phyloP scores from a whole-genome alignment of 1,284 basidiomycete species.

The Ustilago bromivora region DNA sequence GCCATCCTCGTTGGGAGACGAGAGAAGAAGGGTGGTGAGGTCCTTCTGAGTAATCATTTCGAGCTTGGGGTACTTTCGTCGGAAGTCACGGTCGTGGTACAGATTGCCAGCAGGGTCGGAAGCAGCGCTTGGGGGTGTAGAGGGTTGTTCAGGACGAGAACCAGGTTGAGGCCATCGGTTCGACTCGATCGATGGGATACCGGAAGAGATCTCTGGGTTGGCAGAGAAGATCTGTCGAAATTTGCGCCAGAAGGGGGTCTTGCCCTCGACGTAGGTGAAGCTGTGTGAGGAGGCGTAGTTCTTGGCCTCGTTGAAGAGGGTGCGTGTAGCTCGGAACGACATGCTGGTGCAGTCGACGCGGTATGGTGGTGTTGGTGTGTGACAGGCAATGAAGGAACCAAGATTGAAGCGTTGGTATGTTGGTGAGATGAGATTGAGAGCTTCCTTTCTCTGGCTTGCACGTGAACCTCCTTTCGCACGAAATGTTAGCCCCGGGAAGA shows the following conservation, averaged over 20 bases:
- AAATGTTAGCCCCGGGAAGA: not conserved
- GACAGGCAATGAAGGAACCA: not conserved
- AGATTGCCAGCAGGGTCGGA: slow-evolving; percentile 59
- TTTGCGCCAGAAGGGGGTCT: slow-evolving; percentile 69
- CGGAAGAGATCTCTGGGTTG: slow-evolving; percentile 90
- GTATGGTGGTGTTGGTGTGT: not conserved
- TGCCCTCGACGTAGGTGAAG: slow-evolving; percentile 66
- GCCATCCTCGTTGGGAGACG: slow-evolving; percentile 76
- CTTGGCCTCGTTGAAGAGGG: slow-evolving; percentile 54
- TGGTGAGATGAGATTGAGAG: slow-evolving; percentile 5
- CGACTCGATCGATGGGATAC: slow-evolving; percentile 80
- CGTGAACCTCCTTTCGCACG: not conserved
- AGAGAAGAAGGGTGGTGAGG: slow-evolving; percentile 80
- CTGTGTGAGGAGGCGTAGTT: slow-evolving; percentile 60
- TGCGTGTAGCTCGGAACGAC: slow-evolving; percentile 52
- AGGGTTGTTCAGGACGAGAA: slow-evolving; percentile 85
- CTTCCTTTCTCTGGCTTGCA: not conserved
- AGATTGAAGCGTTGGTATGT: not conserved
- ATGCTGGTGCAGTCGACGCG: slow-evolving; percentile 12
- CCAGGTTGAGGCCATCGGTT: slow-evolving; percentile 87
- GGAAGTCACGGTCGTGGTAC: slow-evolving; percentile 94
- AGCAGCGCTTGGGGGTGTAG: slow-evolving; percentile 83
- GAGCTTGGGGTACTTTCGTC: slow-evolving; percentile 87
- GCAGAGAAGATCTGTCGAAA: slow-evolving; percentile 71
- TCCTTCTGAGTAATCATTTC: slow-evolving; percentile 68